Evolutionary conservation across 495 filamentous ascomycete species (phyloP), one percentile per base, ranked within the genome.

Genomic region (Aspergillus ostianus): DNA sequence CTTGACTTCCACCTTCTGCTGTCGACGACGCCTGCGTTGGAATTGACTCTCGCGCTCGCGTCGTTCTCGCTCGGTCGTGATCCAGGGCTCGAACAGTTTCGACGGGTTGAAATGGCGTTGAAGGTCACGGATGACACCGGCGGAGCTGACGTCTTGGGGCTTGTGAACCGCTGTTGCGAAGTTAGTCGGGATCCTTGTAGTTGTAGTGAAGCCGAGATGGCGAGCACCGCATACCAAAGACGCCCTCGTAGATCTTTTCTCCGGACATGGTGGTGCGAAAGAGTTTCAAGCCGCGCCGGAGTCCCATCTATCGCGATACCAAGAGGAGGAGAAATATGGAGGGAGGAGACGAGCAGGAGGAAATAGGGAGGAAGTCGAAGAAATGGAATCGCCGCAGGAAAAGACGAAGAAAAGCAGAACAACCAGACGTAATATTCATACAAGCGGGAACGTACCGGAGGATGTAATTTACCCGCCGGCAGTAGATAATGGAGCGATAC

Each of bases 51-150:
- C 84, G 7, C 71, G 64, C 1, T 73, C 67, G 46, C 85, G 83
- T 4, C 62, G 68, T 0, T 66, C 71, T 17, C 67, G 76, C 65
- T 93, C 90, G 20, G 77, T 67, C 4, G 82, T 70, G 19, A 98
- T 73, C 82, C 88, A 88, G 15, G 91, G 88, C 12, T 78, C 76
- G 75, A 98, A 98, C 56, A 87, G 68, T 8, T 75, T 63, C 23
- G 94, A 96, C n/a, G 84, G 83, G 61, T 90, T 89, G 83, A 98
- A 94, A 70, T 87, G 81, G 27, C 71, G 70, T 72, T 97, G 91
- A 47, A 94, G 83, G 62, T 90, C 85, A 64, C 93, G 91, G 63
- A 98, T 83, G 3, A 91, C 90, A 71, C 94, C 88, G 59, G 92
- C 92, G 27, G 93, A 97, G 73, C 85, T 88, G 64, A 92, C 82